Conservation (phyloP, 2,329 filamentous ascomycete species). For the Metarhizium rileyi region DNA sequence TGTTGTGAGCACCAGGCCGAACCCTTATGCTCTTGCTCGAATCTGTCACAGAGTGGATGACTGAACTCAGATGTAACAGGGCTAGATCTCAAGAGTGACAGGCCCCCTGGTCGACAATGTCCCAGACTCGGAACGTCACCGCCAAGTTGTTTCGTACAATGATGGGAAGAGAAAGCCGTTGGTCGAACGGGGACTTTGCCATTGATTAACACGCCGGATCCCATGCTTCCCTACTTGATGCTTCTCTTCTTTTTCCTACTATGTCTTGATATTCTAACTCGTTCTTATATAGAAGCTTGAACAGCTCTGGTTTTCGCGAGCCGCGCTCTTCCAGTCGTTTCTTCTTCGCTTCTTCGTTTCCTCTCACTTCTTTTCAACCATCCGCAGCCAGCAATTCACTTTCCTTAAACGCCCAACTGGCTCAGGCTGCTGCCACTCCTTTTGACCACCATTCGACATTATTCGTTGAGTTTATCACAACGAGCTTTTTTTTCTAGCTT, state of each 20-base stretch:
- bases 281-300: neutral
- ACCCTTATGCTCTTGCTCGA: constrained; percentile 13
- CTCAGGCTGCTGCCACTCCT: constrained; percentile 49
- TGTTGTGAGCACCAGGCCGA: constrained; percentile 11
- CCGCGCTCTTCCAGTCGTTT: constrained; percentile 19
- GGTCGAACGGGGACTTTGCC: constrained; percentile 1
- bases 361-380: constrained; percentile 21
- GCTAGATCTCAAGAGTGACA: constrained; percentile 16
- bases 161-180: constrained; percentile 4
- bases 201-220: constrained; percentile 1
- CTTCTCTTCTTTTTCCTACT: constrained; percentile 10
- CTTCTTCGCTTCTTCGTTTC: constrained; percentile 26
- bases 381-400: constrained; percentile 20
- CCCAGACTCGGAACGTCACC: constrained; percentile 12
- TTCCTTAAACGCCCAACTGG: constrained; percentile 40
- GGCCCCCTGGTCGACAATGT: constrained; percentile 8
- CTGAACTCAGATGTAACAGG: constrained; percentile 17
- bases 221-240: neutral
- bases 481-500: neutral
- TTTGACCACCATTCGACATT: constrained; percentile 17
- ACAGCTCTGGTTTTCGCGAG: constrained; percentile 7
- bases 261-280: neutral
- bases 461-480: neutral
- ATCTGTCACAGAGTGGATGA: constrained; percentile 11
- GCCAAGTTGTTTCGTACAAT: constrained; percentile 13